Base-by-base conservation (phyloP, 176 grass and related monocot species). In the Pontederia crassipes region DNA sequence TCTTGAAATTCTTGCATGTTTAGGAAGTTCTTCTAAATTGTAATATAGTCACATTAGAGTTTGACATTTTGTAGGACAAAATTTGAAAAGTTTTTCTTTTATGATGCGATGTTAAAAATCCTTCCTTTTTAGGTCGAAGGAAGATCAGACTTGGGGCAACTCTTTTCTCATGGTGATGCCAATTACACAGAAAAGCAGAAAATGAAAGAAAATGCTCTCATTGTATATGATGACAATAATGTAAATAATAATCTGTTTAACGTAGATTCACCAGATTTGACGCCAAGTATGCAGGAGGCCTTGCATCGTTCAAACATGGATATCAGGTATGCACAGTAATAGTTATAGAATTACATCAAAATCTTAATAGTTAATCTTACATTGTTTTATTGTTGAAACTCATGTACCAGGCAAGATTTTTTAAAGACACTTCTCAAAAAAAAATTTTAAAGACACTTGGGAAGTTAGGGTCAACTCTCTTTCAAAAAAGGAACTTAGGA, bases 261-360 rank as follows among this genome's bases (percentile, higher is more conserved):
- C 67, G 59, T 75, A 45, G 85, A 90, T 75, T 83, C 82, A 83
- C 82, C 81, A n/a, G 92, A 97, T 69, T 78, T 98, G 77, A 88
- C 81, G n/a, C 84, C 78, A 54, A 85, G 87, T 79, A 77, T 98
- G 61, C 87, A 92, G 74, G 87, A 88, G 71, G 93, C 87, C 12
- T 88, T 98, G 74, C 93, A 98, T 60, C 74, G 81, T 72, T 98
- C 87, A 49, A 98, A 74, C 76, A 76, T 98, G 87, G 93, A 98
- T 62, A 73, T 85, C 27, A 92, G 93, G 93, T 98, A 92, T 69
- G 11, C 1, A 28, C 17, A 67, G 52, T 15, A 15, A 28, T 54
- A 12, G 49, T 28, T 18, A 3, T 15, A 7, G 16, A 13, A 69
- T 64, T 57, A 16, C 14, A 57, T 15, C 9, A 48, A 35, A n/a